Evolutionary conservation across 352 stramenopile species (phyloP).

Genomic region (Phytophthora fragariae): DNA sequence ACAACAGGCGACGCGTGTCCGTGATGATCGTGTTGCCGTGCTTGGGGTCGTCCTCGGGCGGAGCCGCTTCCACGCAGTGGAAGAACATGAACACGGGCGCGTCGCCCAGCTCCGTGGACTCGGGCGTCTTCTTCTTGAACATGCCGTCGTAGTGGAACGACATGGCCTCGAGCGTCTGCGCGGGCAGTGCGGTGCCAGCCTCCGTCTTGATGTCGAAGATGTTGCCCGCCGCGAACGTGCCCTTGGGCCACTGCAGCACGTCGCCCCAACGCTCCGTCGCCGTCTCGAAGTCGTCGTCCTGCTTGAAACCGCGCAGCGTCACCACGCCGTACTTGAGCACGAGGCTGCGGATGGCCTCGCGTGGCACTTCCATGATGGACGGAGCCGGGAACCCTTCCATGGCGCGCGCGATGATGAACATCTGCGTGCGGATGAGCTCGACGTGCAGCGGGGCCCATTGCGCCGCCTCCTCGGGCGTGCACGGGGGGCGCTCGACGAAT

Average conservation of each 20-base stretch:
- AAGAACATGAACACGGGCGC: constrained; percentile 36
- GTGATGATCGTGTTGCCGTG: constrained; percentile 34
- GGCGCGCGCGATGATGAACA: constrained; percentile 29
- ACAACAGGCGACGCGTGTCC: constrained; percentile 30
- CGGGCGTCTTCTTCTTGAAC: constrained; percentile 38
- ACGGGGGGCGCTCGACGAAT: constrained; percentile 20
- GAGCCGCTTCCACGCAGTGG: constrained; percentile 25
- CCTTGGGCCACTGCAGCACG: constrained; percentile 34
- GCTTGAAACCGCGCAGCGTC: constrained; percentile 32
- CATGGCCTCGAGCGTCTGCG: constrained; percentile 31
- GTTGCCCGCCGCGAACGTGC: constrained; percentile 28
- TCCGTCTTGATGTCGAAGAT: constrained; percentile 33
- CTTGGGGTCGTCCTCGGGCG: constrained; percentile 32
- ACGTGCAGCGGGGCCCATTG: constrained; percentile 26
- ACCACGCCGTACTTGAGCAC: constrained; percentile 28
- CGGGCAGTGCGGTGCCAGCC: constrained; percentile 14
- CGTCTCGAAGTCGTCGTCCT: constrained; percentile 34
- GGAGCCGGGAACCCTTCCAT: constrained; percentile 22
- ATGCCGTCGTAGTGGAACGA: constrained; percentile 37
- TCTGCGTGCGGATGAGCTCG: constrained; percentile 29
- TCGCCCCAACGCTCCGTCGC: constrained; percentile 27
- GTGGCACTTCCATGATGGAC: constrained; percentile 26
- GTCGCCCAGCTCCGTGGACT: constrained; percentile 28
- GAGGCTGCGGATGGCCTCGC: constrained; percentile 25
- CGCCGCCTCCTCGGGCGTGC: constrained; percentile 23